These are phyloP conservation scores for Gaeumannomyces sp. DNA, from an alignment of 2,329 filamentous ascomycete species.

Conservation along the genomic window DNA sequence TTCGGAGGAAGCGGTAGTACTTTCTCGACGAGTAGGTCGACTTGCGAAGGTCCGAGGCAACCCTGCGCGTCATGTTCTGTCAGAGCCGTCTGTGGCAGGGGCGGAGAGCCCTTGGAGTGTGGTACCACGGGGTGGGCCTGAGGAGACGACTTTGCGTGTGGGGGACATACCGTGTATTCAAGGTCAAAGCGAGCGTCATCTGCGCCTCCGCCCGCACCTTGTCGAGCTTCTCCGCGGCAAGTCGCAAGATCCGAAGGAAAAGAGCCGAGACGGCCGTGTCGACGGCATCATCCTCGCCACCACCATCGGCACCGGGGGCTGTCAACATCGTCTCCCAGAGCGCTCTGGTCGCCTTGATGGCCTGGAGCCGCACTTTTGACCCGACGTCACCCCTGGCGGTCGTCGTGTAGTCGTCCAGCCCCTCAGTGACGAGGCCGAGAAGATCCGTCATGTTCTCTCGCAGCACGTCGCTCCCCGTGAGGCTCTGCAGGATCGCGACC, in stretches of 20 bases:
- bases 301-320: neutral
- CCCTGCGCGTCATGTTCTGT: neutral
- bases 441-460: conserved; percentile 34
- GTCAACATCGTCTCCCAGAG: conserved; percentile 40
- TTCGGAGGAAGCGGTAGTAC: conserved; percentile 50
- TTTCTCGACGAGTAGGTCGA: conserved; percentile 50
- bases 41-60: conserved; percentile 23
- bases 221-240: conserved; percentile 86
- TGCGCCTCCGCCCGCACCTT: conserved; percentile 69
- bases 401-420: conserved; percentile 84
- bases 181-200: conserved; percentile 38
- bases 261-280: conserved; percentile 29
- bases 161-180: conserved; percentile 38
- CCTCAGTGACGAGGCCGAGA: conserved; percentile 42
- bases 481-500: conserved; percentile 48
- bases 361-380: conserved; percentile 76
- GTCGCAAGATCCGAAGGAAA: conserved; percentile 50
- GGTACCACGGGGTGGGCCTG: neutral
- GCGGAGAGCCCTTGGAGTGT: neutral
- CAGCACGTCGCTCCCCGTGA: conserved; percentile 42
- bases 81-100: neutral
- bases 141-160: too few species aligned
- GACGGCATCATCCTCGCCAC: neutral
- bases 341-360: conserved; percentile 67
- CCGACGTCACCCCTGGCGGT: conserved; percentile 86